A percentile compares a stretch with the other conserved stretches of the same genome.
These are phyloP conservation scores for Syzygium syzygioides DNA, from an alignment of 441 rosid genomes.

Conservation along the genomic window DNA sequence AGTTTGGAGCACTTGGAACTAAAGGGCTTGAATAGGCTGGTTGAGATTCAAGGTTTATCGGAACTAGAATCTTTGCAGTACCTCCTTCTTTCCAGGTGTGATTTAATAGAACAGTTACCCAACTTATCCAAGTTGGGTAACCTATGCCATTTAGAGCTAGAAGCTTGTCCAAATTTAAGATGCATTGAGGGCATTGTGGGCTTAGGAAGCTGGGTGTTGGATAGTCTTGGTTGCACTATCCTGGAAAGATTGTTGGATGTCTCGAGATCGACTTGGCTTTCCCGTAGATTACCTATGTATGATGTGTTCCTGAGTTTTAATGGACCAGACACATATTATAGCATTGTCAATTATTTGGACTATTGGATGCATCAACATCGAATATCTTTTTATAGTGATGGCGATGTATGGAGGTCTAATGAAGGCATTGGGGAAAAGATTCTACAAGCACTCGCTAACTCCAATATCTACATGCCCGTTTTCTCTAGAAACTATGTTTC, in stretches of 20 bases:
- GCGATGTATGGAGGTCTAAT: not conserved
- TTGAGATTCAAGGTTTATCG: not conserved
- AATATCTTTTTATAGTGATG: not conserved
- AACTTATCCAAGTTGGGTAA: not conserved
- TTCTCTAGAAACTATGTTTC: not conserved
- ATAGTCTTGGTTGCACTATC: not conserved
- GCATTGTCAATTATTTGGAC: not conserved
- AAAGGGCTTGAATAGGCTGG: not conserved
- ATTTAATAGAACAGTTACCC: not conserved
- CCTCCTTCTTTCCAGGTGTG: not conserved
- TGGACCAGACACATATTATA: not conserved
- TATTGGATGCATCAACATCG: rapidly evolving
- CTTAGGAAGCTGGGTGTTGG: not conserved
- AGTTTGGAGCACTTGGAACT: too few species aligned
- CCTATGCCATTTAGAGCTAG: not conserved
- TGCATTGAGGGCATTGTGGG: not conserved
- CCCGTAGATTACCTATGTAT: not conserved
- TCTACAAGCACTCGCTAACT: not conserved
- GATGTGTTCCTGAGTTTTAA: not conserved
- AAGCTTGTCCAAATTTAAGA: not conserved
- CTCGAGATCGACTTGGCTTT: not conserved
- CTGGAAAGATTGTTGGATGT: not conserved
- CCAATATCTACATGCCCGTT: not conserved
- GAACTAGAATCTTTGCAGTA: not conserved
- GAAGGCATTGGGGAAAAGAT: not conserved